Percentiles rank a stretch among this genome's conserved stretches.
phyloP scores from a whole-genome alignment of 495 filamentous ascomycete genomes.

The Jackrogersella multiformis region DNA sequence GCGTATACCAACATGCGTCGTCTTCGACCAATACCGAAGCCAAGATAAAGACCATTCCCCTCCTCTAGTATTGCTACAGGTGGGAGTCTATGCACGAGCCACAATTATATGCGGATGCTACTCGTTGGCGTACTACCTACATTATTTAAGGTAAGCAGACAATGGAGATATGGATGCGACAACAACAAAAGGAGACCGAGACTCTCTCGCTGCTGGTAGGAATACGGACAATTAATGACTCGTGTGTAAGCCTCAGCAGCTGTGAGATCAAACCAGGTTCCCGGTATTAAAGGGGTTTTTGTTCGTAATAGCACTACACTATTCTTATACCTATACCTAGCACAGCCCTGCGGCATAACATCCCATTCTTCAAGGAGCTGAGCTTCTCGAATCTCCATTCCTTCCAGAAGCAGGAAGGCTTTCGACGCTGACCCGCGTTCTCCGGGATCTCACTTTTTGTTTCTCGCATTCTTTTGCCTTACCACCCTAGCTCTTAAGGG shows the following conservation, averaged over 20 bases:
- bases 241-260: slow-evolving; percentile 1
- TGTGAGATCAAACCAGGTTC: slow-evolving; percentile 13
- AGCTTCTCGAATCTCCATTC: slow-evolving; percentile 5
- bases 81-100: background rate
- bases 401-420: slow-evolving; percentile 31
- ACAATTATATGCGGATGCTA: background rate
- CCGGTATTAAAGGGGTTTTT: slow-evolving; percentile 16
- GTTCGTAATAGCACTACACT: background rate
- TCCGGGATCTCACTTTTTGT: slow-evolving; percentile 1
- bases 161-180: slow-evolving; percentile 9
- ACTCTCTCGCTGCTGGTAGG: background rate
- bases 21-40: slow-evolving; percentile 7
- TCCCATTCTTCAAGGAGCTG: slow-evolving; percentile 2
- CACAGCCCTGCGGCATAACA: slow-evolving; percentile 18
- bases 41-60: background rate
- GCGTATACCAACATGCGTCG: background rate
- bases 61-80: background rate
- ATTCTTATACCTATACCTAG: background rate
- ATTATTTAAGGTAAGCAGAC: too few species aligned
- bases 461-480: background rate
- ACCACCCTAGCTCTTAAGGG: background rate
- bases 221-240: slow-evolving; percentile 22
- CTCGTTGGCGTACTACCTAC: background rate
- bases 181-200: slow-evolving; percentile 6
- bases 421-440: slow-evolving; percentile 4